phyloP scores from a whole-genome alignment of 2,329 filamentous ascomycete genomes.

The Pyrenophora seminiperda region DNA sequence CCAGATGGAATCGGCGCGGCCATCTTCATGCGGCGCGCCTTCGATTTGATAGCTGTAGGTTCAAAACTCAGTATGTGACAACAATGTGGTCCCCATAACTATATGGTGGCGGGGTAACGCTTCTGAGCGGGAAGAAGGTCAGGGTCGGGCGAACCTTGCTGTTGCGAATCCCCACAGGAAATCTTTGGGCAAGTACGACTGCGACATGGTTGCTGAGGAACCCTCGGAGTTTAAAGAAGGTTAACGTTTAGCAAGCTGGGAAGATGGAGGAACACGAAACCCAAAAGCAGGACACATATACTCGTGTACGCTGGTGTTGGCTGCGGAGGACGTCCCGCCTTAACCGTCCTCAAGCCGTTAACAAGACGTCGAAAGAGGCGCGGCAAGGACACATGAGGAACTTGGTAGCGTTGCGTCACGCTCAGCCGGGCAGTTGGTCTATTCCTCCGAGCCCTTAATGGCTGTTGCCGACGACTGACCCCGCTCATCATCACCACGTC shows the following conservation, averaged over 20 bases:
- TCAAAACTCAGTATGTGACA: constrained; percentile 27
- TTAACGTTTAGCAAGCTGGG: constrained; percentile 10
- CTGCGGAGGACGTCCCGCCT: constrained; percentile 46
- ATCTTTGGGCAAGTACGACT: constrained; percentile 47
- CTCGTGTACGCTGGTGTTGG: constrained; percentile 41
- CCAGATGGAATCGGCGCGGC: constrained; percentile 84
- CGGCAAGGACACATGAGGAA: constrained; percentile 34
- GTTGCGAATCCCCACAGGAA: constrained; percentile 52
- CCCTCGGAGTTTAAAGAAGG: constrained; percentile 8
- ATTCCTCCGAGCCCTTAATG: constrained; percentile 31
- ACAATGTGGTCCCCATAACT: constrained; percentile 6
- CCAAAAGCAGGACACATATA: constrained; percentile 26
- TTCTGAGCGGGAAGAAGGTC: constrained; percentile 16
- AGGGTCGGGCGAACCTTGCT: constrained; percentile 45
- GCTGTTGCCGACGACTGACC: constrained; percentile 18
- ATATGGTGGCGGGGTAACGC: constrained; percentile 30
- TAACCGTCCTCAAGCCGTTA: constrained; percentile 41
- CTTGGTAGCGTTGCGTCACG: constrained; percentile 23
- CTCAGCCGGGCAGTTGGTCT: constrained; percentile 21
- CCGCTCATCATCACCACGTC: constrained; percentile 23
- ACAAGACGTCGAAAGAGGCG: constrained; percentile 32
- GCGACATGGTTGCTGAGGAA: constrained; percentile 36
- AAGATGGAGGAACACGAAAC: constrained; percentile 8
- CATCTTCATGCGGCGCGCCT: constrained; percentile 74
- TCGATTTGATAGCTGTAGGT: constrained; percentile 82